Conservation (phyloP, 2,329 filamentous ascomycete genomes). For the Cercospora zeae-maydis region DNA sequence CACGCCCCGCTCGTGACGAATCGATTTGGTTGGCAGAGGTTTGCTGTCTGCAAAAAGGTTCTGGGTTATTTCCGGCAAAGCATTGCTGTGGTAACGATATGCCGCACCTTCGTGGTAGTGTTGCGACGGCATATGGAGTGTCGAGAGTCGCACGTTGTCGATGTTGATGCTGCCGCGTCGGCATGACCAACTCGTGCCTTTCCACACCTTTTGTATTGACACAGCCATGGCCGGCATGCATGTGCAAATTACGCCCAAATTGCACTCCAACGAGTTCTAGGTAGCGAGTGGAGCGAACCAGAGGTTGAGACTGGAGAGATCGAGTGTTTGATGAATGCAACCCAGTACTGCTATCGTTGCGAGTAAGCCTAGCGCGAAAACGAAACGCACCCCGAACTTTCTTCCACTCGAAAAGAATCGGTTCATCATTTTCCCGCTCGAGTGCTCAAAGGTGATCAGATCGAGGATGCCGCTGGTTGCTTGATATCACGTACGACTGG, state of each 20-base stretch:
- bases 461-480: constrained; percentile 8
- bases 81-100: not conserved
- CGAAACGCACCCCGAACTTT: constrained; percentile 11
- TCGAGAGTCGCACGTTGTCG: constrained; percentile 8
- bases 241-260: constrained; percentile 19
- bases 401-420: constrained; percentile 2
- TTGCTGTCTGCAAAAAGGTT: not conserved
- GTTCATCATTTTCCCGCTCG: constrained; percentile 8
- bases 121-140: not conserved
- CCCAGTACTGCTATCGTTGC: constrained; percentile 14
- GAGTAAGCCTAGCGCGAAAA: constrained; percentile 20
- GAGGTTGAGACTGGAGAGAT: constrained; percentile 9
- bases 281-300: constrained; percentile 13
- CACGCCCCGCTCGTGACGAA: not conserved
- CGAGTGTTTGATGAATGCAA: constrained; percentile 11
- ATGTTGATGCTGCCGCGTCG: not conserved
- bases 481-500: constrained; percentile 10
- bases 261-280: constrained; percentile 17
- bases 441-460: constrained; percentile 7
- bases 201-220: constrained; percentile 10
- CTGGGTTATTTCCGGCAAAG: not conserved
- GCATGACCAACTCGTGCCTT: not conserved
- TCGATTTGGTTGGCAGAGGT: not conserved
- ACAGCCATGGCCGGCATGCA: constrained; percentile 19
- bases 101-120: constrained; percentile 2